A percentile compares a stretch with the other conserved stretches of the same genome.
phyloP scores from a whole-genome alignment of 495 filamentous ascomycete genomes.

The Poronia punctata region DNA sequence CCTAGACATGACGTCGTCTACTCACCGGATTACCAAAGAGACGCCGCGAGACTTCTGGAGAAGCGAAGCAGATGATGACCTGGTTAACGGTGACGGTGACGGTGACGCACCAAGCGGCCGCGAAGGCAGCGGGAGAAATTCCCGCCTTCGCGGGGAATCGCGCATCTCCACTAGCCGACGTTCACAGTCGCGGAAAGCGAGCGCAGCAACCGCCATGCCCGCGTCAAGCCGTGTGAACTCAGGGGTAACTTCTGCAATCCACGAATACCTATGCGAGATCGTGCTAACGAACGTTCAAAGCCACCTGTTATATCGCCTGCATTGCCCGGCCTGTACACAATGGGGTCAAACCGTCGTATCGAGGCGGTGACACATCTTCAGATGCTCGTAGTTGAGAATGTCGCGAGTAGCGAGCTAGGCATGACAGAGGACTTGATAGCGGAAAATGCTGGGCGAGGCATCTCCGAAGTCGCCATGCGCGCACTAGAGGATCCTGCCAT shows the following conservation, averaged over 20 bases:
- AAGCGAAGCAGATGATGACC: conserved; percentile 62
- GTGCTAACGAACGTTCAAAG: neutral
- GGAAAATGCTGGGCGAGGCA: conserved; percentile 81
- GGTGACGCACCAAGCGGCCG: conserved; percentile 41
- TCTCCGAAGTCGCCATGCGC: conserved; percentile 72
- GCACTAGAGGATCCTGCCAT: conserved; percentile 51
- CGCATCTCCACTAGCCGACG: conserved; percentile 35
- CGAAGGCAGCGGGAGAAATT: conserved; percentile 46
- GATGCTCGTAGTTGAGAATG: conserved; percentile 84
- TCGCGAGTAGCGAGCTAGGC: conserved; percentile 74
- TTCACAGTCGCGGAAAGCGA: conserved; percentile 58
- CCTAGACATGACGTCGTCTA: conserved; percentile 50
- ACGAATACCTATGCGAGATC: neutral
- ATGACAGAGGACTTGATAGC: conserved; percentile 83
- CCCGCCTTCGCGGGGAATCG: conserved; percentile 40
- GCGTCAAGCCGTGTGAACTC: conserved; percentile 39
- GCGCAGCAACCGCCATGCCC: conserved; percentile 31
- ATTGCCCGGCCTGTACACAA: conserved; percentile 35
- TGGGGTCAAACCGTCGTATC: conserved; percentile 62
- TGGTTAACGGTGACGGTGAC: conserved; percentile 33
- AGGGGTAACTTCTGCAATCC: conserved; percentile 29
- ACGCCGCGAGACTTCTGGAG: conserved; percentile 49
- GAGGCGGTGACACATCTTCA: conserved; percentile 77
- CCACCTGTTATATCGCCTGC: conserved; percentile 1
- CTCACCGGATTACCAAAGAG: conserved; percentile 33